These are phyloP conservation scores for Candida nanaspora DNA, from an alignment of 805 yeast species.

Conservation along the genomic window DNA sequence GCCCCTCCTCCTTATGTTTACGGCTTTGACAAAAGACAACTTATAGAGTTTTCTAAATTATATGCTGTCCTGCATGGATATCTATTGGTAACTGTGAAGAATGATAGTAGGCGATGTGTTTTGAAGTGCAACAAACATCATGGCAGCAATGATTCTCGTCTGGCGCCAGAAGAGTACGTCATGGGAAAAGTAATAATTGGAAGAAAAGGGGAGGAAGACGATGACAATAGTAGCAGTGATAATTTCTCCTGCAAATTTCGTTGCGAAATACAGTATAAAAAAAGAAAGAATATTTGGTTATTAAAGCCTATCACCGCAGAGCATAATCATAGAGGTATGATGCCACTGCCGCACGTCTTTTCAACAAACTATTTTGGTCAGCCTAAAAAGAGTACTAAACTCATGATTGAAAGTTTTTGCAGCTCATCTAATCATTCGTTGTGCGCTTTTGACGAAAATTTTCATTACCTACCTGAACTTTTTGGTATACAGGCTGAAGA, in stretches of 20 bases:
- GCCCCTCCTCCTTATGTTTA: slow-evolving; percentile 15
- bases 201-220: background rate
- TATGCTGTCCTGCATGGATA: slow-evolving; percentile 18
- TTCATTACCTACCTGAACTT: too few relatives aligned
- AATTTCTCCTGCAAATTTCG: slow-evolving; percentile 15
- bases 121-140: slow-evolving; percentile 14
- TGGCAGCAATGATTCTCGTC: background rate
- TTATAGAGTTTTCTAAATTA: slow-evolving; percentile 17
- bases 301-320: slow-evolving; percentile 13
- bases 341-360: background rate
- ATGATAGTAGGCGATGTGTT: slow-evolving; percentile 18
- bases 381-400: too few relatives aligned
- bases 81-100: slow-evolving; percentile 16
- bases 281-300: slow-evolving; percentile 18
- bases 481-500: too few relatives aligned
- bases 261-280: slow-evolving; percentile 18
- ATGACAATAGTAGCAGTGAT: background rate
- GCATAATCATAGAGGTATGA: slow-evolving; percentile 12
- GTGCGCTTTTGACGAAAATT: too few relatives aligned
- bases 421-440: too few relatives aligned
- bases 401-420: too few relatives aligned
- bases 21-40: slow-evolving; percentile 12
- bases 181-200: background rate
- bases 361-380: too few relatives aligned
- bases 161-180: too few relatives aligned